Evolutionary conservation across 495 filamentous ascomycete species (phyloP), one percentile per base, ranked within the genome.

Genomic region (Opeltia flavorubescens): DNA sequence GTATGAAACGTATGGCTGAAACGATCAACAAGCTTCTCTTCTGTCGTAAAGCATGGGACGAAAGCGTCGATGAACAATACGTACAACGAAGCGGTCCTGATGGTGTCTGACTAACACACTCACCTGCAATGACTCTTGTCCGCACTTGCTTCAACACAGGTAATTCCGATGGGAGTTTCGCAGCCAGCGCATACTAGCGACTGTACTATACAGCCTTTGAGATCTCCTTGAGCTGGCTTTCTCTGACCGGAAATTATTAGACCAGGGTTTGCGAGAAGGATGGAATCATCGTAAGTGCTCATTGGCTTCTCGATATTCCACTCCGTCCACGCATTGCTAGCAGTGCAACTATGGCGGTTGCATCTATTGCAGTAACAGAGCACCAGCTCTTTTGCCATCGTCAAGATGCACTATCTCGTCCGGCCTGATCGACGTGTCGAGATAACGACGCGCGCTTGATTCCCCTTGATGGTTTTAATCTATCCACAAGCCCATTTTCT

Each of bases 81-180:
- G n/a, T n/a, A n/a, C n/a, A n/a, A n/a, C n/a, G n/a, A n/a, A n/a
- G n/a, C n/a, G n/a, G n/a, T n/a, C n/a, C n/a, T n/a, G n/a, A n/a
- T n/a, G n/a, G n/a, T n/a, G n/a, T n/a, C 38, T 9, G 8, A 11
- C 9, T 41, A 18, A 20, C 9, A 41, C 38, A 48, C 46, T 39
- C 28, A 39, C 46, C 35, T 48, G 21, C 27, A 48, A 12, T 12
- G 23, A 27, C 15, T 20, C 34, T 48, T 42, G 9, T 25, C 46
- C 12, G 11, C 13, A 8, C 29, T 31, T 3, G 34, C 23, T 13
- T 26, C 7, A n/a, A 41, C 28, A 34, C 46, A 48, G n/a, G 13
- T n/a, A n/a, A 48, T 18, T 9, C 46, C 46, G 15, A 48, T 13
- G 15, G 1, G 20, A n/a, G 33, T 25, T 18, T 41, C 25, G 46